Evolutionary conservation across 1,284 basidiomycete species (phyloP).

Genomic region (Porodaedalea pini): DNA sequence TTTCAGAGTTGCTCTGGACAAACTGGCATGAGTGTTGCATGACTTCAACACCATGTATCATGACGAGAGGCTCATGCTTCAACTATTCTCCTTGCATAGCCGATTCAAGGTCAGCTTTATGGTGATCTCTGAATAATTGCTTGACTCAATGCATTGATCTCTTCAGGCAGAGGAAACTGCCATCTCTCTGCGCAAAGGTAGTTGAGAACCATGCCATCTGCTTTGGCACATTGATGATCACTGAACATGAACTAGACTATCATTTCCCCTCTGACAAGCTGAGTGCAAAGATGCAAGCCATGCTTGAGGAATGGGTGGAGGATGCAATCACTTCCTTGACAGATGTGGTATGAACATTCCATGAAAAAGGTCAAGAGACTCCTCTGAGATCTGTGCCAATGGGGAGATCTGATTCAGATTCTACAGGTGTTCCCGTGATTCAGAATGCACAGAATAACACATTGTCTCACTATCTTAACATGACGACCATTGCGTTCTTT

Average conservation of each 20-base stretch:
- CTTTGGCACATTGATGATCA: background rate
- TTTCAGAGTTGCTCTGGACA: background rate
- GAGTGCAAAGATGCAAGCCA: background rate
- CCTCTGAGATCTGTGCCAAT: no score
- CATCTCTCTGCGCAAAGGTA: background rate
- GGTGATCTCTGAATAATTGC: no score
- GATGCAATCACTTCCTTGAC: background rate
- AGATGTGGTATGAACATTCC: background rate
- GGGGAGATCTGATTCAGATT: no score
- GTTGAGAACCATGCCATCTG: background rate
- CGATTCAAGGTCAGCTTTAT: background rate
- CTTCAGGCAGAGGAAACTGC: background rate
- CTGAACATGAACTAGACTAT: background rate
- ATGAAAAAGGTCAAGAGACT: background rate
- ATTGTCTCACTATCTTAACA: background rate
- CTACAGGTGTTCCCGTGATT: background rate
- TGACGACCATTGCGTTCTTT: conserved; percentile 10
- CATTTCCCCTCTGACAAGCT: background rate
- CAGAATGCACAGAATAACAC: background rate
- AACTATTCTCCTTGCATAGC: background rate
- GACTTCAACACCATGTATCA: conserved; percentile 1
- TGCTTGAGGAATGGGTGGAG: background rate
- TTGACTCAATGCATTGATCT: background rate
- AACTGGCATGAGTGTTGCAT: background rate
- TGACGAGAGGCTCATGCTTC: conserved; percentile 6